Conservation (phyloP, 2,329 filamentous ascomycete genomes). For the Beauveria scarabaeidicola region DNA sequence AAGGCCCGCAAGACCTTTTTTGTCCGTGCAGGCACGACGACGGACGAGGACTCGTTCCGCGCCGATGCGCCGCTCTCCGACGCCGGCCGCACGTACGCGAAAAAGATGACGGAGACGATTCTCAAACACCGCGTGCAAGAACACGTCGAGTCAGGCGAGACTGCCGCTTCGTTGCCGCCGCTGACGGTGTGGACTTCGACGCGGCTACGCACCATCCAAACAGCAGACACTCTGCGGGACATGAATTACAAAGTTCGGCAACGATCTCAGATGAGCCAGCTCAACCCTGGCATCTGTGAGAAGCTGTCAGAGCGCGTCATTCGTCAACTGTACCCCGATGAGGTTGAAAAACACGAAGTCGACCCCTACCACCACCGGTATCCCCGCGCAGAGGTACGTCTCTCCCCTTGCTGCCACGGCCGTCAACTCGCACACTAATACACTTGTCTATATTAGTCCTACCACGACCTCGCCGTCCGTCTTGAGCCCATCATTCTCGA, state of each 20-base stretch:
- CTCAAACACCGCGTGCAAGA: constrained; percentile 78
- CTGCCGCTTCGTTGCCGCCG: constrained; percentile 62
- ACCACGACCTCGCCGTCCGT: constrained; percentile 95
- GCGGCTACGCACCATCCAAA: constrained; percentile 81
- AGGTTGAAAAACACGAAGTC: constrained; percentile 83
- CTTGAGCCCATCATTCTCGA: constrained; percentile 97
- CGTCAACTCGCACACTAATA: constrained; percentile 5
- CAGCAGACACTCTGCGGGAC: constrained; percentile 69
- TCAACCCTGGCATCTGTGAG: constrained; percentile 94
- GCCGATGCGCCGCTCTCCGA: constrained; percentile 77
- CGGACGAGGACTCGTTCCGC: constrained; percentile 88
- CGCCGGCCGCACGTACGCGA: constrained; percentile 71
- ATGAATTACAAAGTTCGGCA: constrained; percentile 81
- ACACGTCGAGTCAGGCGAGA: constrained; percentile 59
- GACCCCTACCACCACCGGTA: constrained; percentile 98
- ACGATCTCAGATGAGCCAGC: constrained; percentile 90
- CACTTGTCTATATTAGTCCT: constrained; percentile 54
- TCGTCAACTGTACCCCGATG: constrained; percentile 74
- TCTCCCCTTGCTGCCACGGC: background rate
- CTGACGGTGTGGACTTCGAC: constrained; percentile 95
- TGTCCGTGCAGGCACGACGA: constrained; percentile 74
- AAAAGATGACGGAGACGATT: constrained; percentile 77
- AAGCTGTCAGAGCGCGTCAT: constrained; percentile 82
- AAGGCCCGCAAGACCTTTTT: constrained; percentile 93
- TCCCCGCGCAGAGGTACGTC: constrained; percentile 74